Evolutionary conservation across 179 eudicot genomes (phyloP).

Genomic region (Amaranthus tricolor): DNA sequence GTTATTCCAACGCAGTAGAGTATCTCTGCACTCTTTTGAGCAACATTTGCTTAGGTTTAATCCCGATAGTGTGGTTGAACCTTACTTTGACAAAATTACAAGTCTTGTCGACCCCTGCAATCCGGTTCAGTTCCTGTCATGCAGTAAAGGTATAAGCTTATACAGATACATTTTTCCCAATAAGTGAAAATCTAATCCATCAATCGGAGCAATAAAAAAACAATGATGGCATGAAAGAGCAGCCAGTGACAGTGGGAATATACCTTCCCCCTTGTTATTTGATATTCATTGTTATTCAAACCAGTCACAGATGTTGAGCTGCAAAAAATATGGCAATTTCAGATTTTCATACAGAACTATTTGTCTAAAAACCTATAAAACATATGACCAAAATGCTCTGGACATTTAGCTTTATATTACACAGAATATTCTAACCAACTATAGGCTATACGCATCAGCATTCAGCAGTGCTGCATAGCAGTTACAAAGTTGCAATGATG

Average conservation of each 20-base stretch:
- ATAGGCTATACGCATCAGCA: slow-evolving; percentile 3
- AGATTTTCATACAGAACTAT: neutral
- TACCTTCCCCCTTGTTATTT: slow-evolving; percentile 93
- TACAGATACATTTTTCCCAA: neutral
- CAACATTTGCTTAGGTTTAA: neutral
- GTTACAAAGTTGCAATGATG: neutral
- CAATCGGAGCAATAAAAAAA: neutral
- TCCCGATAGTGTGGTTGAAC: neutral
- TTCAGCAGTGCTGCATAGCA: neutral
- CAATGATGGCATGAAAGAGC: neutral
- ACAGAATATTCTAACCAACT: neutral
- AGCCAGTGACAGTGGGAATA: slow-evolving; percentile 1
- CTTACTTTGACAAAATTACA: slow-evolving; percentile 80
- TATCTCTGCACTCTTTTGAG: slow-evolving; percentile 1
- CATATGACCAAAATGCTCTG: neutral
- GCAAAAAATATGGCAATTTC: slow-evolving; percentile 33
- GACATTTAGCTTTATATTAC: neutral
- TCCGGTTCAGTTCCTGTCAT: slow-evolving; percentile 64
- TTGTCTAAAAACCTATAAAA: neutral
- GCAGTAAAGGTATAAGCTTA: slow-evolving; percentile 15
- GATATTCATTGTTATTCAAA: slow-evolving; percentile 87
- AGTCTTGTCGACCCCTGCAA: slow-evolving; percentile 71
- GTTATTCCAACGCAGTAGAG: neutral
- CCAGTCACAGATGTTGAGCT: slow-evolving; percentile 88
- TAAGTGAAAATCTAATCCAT: neutral